Evolutionary conservation across 306 rosid species (phyloP).

Genomic region (Cucurbita argyrosperma): DNA sequence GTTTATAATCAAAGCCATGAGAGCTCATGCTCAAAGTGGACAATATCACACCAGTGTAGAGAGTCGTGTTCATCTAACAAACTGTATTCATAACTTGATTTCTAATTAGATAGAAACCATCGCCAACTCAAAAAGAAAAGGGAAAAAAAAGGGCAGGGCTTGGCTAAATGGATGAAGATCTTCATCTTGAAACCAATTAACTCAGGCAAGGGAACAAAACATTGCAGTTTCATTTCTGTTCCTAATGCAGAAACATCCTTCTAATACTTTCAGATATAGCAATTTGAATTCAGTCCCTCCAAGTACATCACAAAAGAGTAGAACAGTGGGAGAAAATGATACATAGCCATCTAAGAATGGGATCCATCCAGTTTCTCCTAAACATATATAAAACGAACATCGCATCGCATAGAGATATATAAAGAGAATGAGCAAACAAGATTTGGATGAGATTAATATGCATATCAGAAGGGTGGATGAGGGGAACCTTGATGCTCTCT

Average conservation of each 20-base stretch:
- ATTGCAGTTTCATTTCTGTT: background rate
- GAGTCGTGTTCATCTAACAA: too few relatives aligned
- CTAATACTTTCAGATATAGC: background rate
- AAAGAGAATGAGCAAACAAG: background rate
- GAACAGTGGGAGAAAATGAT: background rate
- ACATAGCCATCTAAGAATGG: background rate
- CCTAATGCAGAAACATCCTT: background rate
- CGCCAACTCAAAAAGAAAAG: too few relatives aligned
- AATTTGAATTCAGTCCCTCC: background rate
- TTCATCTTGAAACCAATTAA: background rate
- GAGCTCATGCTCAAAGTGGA: too few relatives aligned
- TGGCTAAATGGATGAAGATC: background rate
- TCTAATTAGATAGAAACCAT: too few relatives aligned
- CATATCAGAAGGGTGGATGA: background rate
- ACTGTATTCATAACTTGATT: too few relatives aligned
- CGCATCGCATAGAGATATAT: background rate
- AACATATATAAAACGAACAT: background rate
- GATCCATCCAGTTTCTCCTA: background rate
- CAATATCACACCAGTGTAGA: too few relatives aligned
- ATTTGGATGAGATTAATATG: background rate
- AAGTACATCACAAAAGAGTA: background rate
- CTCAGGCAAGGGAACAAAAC: background rate
- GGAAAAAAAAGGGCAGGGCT: background rate
- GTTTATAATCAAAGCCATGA: too few relatives aligned
- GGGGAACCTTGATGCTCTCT: constrained; percentile 12